A percentile compares a stretch with the other conserved stretches of the same genome.
phyloP scores from a whole-genome alignment of 495 filamentous ascomycete genomes.

The Podospora didyma region DNA sequence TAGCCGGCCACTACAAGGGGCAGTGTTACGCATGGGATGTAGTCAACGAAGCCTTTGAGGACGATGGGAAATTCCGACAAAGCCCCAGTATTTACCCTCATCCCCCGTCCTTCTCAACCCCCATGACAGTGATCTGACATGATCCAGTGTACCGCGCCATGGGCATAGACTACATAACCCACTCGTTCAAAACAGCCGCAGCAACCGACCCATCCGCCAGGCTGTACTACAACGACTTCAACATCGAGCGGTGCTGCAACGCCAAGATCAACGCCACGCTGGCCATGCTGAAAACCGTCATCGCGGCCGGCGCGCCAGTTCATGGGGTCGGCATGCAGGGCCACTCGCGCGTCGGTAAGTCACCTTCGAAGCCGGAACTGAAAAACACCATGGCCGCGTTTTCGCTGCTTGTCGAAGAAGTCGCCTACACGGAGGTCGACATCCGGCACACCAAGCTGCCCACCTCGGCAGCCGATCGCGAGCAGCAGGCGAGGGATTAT shows the following conservation, averaged over 20 bases:
- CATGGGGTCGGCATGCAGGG: conserved; percentile 55
- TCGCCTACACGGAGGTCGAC: conserved; percentile 57
- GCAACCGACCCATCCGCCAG: conserved; percentile 23
- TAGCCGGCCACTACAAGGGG: conserved; percentile 49
- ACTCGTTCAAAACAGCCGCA: conserved; percentile 41
- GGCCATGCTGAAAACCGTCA: conserved; percentile 39
- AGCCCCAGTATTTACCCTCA: conserved; percentile 21
- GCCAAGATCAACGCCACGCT: conserved; percentile 45
- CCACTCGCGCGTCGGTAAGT: conserved; percentile 49
- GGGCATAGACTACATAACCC: conserved; percentile 39
- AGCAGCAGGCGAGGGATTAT: conserved; percentile 53
- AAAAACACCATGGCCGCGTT: conserved; percentile 36
- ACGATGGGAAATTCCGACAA: conserved; percentile 34
- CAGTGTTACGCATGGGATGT: conserved; percentile 44
- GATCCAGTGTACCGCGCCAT: conserved; percentile 34
- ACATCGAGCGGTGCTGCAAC: conserved; percentile 46
- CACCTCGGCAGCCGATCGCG: conserved; percentile 30
- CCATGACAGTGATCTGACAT: not conserved
- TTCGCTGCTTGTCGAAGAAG: conserved; percentile 43
- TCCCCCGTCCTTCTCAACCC: no score
- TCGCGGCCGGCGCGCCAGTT: conserved; percentile 42
- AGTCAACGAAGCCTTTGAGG: conserved; percentile 48
- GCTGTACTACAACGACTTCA: conserved; percentile 64
- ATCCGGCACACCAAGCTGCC: conserved; percentile 41
- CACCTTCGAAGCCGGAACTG: conserved; percentile 35